Percentiles rank a stretch among this genome's conserved stretches.
These are phyloP conservation scores for Thielaviopsis musarum DNA, from an alignment of 2,329 filamentous ascomycete species.

Conservation along the genomic window DNA sequence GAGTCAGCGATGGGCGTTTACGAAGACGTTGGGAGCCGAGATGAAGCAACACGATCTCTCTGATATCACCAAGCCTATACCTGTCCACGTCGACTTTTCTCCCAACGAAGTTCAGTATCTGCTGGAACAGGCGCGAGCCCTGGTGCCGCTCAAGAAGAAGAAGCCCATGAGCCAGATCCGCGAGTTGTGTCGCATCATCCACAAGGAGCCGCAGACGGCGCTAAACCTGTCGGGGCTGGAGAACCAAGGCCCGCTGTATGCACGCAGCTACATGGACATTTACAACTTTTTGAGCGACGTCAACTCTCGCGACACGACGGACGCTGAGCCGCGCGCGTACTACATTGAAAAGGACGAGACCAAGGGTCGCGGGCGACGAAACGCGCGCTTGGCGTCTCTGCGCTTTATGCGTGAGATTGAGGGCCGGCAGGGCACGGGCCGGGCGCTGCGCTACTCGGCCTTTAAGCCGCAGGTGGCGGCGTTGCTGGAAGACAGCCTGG, in stretches of 20 bases:
- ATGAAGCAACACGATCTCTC: neutral
- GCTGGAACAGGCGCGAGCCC: conserved; percentile 9
- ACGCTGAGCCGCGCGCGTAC: neutral
- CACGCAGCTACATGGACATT: conserved; percentile 20
- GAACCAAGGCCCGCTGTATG: conserved; percentile 13
- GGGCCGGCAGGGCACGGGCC: conserved; percentile 27
- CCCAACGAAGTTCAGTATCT: conserved; percentile 21
- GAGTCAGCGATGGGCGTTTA: neutral
- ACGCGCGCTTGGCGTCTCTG: conserved; percentile 23
- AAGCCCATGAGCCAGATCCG: conserved; percentile 5
- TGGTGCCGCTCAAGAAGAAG: conserved; percentile 4
- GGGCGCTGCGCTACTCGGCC: conserved; percentile 25
- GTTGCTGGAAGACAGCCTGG: conserved; percentile 33
- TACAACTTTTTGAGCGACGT: conserved; percentile 23
- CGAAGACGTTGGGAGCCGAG: neutral
- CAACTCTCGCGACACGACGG: conserved; percentile 17
- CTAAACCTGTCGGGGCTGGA: conserved; percentile 10
- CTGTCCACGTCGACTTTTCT: conserved; percentile 29
- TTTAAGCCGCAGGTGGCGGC: conserved; percentile 29
- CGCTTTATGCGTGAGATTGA: conserved; percentile 32
- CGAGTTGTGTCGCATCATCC: conserved; percentile 14
- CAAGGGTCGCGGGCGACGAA: conserved; percentile 13
- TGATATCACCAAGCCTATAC: neutral
- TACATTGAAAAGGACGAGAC: conserved; percentile 16
- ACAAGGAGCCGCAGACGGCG: conserved; percentile 5